phyloP scores from a whole-genome alignment of 2,329 filamentous ascomycete genomes.

The Colletotrichum euphorbiae region DNA sequence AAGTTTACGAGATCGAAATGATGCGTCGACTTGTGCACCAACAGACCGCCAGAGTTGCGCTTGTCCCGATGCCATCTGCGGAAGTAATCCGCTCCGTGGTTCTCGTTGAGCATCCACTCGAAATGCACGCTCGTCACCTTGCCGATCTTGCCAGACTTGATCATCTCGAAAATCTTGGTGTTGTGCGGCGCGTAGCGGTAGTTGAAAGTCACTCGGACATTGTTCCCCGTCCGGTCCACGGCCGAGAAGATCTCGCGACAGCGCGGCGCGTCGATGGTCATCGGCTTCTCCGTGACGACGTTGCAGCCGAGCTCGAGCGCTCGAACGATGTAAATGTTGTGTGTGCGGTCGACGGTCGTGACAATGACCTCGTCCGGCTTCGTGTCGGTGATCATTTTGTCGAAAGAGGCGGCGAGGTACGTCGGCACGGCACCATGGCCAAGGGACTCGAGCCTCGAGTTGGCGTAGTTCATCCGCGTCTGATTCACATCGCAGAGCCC shows the following conservation, averaged over 20 bases:
- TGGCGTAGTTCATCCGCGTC: constrained; percentile 69
- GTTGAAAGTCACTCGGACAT: constrained; percentile 62
- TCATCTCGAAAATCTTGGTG: constrained; percentile 59
- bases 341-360: constrained; percentile 72
- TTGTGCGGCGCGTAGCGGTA: constrained; percentile 65
- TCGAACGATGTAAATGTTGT: constrained; percentile 69
- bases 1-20: constrained; percentile 65
- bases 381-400: constrained; percentile 67
- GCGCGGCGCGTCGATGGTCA: constrained; percentile 63
- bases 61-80: constrained; percentile 64
- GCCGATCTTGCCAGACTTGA: constrained; percentile 58
- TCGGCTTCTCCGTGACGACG: constrained; percentile 63
- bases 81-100: constrained; percentile 62
- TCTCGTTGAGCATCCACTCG: constrained; percentile 63
- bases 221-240: constrained; percentile 58
- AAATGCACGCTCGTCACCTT: constrained; percentile 59
- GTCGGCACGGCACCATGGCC: constrained; percentile 63
- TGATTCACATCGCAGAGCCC: constrained; percentile 71
- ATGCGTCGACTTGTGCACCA: constrained; percentile 63
- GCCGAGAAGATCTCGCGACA: constrained; percentile 67
- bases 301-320: constrained; percentile 64
- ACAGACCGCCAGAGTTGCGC: constrained; percentile 59
- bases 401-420: constrained; percentile 66
- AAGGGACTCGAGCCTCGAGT: constrained; percentile 58
- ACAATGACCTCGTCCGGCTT: constrained; percentile 71